Conservation (phyloP, 192 early-diverging fungal species). For the Mycoemilia scoparia region DNA sequence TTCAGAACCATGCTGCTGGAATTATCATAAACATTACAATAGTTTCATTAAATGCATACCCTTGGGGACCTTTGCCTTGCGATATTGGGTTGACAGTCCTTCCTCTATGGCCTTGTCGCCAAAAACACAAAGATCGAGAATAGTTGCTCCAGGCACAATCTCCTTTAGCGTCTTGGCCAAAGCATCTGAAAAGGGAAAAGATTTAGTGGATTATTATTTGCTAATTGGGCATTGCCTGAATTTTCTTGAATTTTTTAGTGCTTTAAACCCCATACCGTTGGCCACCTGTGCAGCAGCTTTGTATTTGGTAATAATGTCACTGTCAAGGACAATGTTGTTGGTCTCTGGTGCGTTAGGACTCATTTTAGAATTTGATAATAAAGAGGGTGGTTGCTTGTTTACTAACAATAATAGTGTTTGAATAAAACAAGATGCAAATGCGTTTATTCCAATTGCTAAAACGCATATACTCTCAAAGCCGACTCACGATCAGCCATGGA, state of each 20-base stretch:
- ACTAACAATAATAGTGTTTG: no score
- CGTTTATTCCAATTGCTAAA: no score
- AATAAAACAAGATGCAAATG: no score
- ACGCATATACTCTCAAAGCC: no score
- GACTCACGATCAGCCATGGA: no score
- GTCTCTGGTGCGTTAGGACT: conserved; percentile 11
- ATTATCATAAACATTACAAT: background rate
- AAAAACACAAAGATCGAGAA: conserved; percentile 70
- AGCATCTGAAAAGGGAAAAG: conserved; percentile 34
- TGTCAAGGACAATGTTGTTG: conserved; percentile 44
- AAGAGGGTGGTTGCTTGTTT: no score
- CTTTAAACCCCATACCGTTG: conserved; percentile 51
- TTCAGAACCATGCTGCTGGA: background rate
- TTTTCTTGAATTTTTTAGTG: no score
- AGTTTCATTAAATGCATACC: no score
- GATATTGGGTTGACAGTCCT: conserved; percentile 34
- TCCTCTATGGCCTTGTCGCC: conserved; percentile 75
- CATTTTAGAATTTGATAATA: conserved; percentile 12
- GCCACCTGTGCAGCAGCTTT: conserved; percentile 77
- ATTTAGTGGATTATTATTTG: conserved; percentile 12
- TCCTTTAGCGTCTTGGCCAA: conserved; percentile 48
- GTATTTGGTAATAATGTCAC: conserved; percentile 76
- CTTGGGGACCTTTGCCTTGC: conserved; percentile 62
- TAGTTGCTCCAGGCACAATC: conserved; percentile 58
- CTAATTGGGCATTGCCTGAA: conserved; percentile 1